A percentile compares a stretch with the other conserved stretches of the same genome.
These are phyloP conservation scores for Rhinocladiella mackenziei DNA, from an alignment of 2,329 filamentous ascomycete species.

Conservation along the genomic window DNA sequence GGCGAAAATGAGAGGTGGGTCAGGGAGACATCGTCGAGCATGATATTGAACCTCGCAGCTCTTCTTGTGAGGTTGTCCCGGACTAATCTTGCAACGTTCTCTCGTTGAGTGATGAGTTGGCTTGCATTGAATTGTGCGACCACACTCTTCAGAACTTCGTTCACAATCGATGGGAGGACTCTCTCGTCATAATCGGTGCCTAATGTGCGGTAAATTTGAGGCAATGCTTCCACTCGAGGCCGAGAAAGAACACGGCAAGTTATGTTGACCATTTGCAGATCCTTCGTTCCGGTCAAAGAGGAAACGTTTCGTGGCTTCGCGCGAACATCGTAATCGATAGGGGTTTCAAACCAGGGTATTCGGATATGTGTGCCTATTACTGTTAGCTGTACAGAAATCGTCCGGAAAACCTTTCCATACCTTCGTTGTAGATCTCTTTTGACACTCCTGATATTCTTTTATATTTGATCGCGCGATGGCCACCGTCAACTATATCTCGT, in stretches of 20 bases:
- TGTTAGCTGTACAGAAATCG: conserved; percentile 5
- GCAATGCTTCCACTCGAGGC: conserved; percentile 80
- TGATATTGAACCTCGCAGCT: conserved; percentile 94
- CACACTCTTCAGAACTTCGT: conserved; percentile 97
- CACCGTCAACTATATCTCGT: conserved; percentile 71
- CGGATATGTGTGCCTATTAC: conserved; percentile 77
- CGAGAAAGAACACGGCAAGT: conserved; percentile 97
- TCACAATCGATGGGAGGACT: conserved; percentile 94
- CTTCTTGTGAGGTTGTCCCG: conserved; percentile 87
- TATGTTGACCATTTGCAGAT: conserved; percentile 98
- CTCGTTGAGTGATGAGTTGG: conserved; percentile 97
- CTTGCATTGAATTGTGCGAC: conserved; percentile 98
- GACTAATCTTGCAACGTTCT: conserved; percentile 88
- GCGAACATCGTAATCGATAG: conserved; percentile 94
- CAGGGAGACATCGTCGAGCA: conserved; percentile 93
- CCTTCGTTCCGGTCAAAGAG: conserved; percentile 96
- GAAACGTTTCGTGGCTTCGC: conserved; percentile 95
- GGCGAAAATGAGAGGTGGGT: conserved; percentile 71
- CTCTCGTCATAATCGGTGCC: conserved; percentile 96
- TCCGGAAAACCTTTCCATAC: conserved; percentile 43
- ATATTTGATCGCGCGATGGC: conserved; percentile 98
- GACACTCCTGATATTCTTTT: conserved; percentile 85
- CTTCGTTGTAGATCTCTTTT: conserved; percentile 95
- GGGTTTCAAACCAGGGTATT: conserved; percentile 96
- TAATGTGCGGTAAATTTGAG: conserved; percentile 94